Evolutionary conservation across 2,329 filamentous ascomycete genomes (phyloP).

Genomic region (Talaromyces atroroseus): DNA sequence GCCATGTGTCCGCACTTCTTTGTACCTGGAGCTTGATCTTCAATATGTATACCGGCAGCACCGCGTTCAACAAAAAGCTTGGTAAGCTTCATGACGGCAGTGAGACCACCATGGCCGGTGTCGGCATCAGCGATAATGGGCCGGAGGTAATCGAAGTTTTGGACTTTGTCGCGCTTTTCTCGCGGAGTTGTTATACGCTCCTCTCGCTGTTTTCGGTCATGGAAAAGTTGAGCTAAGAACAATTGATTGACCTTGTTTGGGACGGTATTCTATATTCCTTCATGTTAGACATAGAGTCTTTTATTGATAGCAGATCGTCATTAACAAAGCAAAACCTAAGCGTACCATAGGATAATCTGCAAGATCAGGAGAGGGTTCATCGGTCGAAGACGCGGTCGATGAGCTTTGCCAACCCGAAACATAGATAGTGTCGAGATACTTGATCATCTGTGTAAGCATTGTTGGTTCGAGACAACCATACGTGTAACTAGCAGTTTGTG

Average conservation of each 20-base stretch:
- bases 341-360: slow-evolving; percentile 91
- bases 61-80: slow-evolving; percentile 97
- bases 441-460: slow-evolving; percentile 99
- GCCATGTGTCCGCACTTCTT: slow-evolving; percentile 99
- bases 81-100: slow-evolving; percentile 99
- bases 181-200: slow-evolving; percentile 77
- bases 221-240: slow-evolving; percentile 98
- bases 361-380: slow-evolving; percentile 95
- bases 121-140: slow-evolving; percentile 96
- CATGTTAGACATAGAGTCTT: background rate
- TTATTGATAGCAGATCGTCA: background rate
- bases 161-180: slow-evolving; percentile 63
- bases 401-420: slow-evolving; percentile 99
- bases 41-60: slow-evolving; percentile 95
- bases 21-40: slow-evolving; percentile 95
- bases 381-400: slow-evolving; percentile 87
- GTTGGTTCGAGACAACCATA: slow-evolving; percentile 97
- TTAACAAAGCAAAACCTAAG: slow-evolving; percentile 14
- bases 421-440: slow-evolving; percentile 97
- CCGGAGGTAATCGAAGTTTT: slow-evolving; percentile 87
- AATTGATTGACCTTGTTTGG: slow-evolving; percentile 97
- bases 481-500: slow-evolving; percentile 80
- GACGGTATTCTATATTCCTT: slow-evolving; percentile 69
- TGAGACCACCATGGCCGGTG: slow-evolving; percentile 92
- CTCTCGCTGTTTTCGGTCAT: slow-evolving; percentile 97